A percentile compares a stretch with the other conserved stretches of the same genome.
These are phyloP conservation scores for Paxillus involutus DNA, from an alignment of 768 basidiomycete species.

Conservation along the genomic window DNA sequence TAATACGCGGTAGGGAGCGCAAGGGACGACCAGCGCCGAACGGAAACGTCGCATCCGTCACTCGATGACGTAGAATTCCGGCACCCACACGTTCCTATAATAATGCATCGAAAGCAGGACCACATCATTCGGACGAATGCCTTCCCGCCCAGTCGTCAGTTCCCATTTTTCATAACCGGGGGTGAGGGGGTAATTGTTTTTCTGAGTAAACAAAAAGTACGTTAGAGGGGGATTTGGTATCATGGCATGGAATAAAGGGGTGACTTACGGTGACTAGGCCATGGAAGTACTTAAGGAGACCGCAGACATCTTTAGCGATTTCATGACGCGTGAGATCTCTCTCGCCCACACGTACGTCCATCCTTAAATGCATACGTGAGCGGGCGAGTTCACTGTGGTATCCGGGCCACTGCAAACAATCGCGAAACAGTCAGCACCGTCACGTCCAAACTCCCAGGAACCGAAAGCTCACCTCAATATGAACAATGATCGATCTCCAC, in stretches of 20 bases:
- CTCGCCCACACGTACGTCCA: conserved; percentile 8
- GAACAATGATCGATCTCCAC: conserved; percentile 20
- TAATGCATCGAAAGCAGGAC: conserved; percentile 24
- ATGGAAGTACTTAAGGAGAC: conserved; percentile 10
- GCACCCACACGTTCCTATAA: conserved; percentile 28
- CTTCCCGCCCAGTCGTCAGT: conserved; percentile 10
- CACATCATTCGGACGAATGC: conserved; percentile 16
- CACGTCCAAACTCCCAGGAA: neutral
- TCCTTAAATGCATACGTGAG: conserved; percentile 11
- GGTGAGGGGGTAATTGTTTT: conserved; percentile 9
- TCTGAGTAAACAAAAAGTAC: neutral
- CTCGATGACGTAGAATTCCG: conserved; percentile 28
- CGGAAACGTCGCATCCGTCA: conserved; percentile 11
- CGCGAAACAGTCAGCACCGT: neutral
- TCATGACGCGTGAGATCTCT: conserved; percentile 18
- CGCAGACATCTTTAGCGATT: conserved; percentile 16
- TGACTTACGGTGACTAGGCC: conserved; percentile 6
- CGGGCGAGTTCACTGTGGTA: conserved; percentile 1
- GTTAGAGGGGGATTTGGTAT: neutral
- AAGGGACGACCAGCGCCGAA: neutral
- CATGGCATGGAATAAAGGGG: neutral
- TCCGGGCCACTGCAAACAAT: conserved; percentile 23
- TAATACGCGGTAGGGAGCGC: neutral
- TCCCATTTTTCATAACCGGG: conserved; percentile 21
- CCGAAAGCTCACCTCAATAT: conserved; percentile 17